Base-by-base conservation (phyloP, 345 rosid species). In the Jatropha curcas region DNA sequence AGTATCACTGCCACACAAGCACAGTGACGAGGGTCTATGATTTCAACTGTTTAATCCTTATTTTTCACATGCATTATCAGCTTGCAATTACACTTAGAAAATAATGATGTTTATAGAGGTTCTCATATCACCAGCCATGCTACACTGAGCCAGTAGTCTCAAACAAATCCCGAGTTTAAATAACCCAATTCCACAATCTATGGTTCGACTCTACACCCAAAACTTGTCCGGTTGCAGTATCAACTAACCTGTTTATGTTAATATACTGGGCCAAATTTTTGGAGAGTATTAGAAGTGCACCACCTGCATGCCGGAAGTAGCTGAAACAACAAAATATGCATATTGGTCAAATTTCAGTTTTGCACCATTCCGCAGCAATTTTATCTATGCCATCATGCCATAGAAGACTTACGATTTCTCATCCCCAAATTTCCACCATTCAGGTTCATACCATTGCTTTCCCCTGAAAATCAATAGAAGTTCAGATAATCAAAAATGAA, bases 391-490 rank as follows among this genome's bases (percentile, higher is more conserved):
- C 16, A 56, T 14, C 19, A 20, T 46, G 56, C 67, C 28, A n/a
- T 39, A 20, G 65, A 75, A 55, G 60, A 88, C 99, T 89, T 87
- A 95, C 99, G 97, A 86, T 85, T 92, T 92, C 70, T 84, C 90
- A 45, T 91, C 96, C 53, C 99, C 96, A 69, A 92, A 92, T 77
- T 91, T 95, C 99, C 98, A 92, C 98, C 99, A 95, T 3, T 95
- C 99, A 33, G 99, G 92, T 76, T 95, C 99, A 76, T 87, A 89
- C 99, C 99, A 95, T 78, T 78, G 85, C 71, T 62, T 86, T 78
- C 94, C 97, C 88, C 99, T 95, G 86, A 73, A 82, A 76, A 76
- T 58, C 53, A 78, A 76, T 33, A 77, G 30, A 73, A 71, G 34
- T n/a, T 52, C 30, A 52, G 37, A 56, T 37, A 34, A 22, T 39